Percentiles rank a stretch among this genome's conserved stretches.
Evolutionary conservation across 805 yeast genomes (phyloP).

Genomic region (Wickerhamiella azymoides): DNA sequence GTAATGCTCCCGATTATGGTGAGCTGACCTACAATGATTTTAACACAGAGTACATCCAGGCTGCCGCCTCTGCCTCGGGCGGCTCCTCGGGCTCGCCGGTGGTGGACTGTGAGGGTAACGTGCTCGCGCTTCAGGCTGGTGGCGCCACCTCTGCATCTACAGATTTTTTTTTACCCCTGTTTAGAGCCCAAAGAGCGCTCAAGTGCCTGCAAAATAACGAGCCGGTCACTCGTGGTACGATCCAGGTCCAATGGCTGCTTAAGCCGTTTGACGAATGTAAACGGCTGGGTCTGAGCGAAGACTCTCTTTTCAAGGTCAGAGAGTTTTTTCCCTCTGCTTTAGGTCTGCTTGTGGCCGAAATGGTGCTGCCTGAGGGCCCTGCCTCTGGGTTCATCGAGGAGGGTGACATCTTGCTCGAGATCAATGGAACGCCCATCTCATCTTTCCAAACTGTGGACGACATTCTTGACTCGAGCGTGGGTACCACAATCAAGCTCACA

Average conservation of each 20-base stretch:
- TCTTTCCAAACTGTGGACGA: conserved; percentile 74
- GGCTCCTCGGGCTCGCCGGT: conserved; percentile 96
- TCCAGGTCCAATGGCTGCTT: conserved; percentile 78
- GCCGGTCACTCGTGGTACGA: conserved; percentile 75
- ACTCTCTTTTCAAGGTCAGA: conserved; percentile 59
- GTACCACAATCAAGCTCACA: conserved; percentile 38
- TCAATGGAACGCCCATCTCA: conserved; percentile 50
- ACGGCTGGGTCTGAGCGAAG: conserved; percentile 66
- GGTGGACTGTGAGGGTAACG: conserved; percentile 75
- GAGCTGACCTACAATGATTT: conserved; percentile 78
- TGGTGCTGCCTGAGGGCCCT: conserved; percentile 75
- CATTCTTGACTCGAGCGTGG: conserved; percentile 60
- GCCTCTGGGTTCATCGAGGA: conserved; percentile 59
- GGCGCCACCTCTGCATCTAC: conserved; percentile 86
- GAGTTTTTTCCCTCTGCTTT: conserved; percentile 54
- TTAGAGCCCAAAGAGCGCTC: conserved; percentile 70
- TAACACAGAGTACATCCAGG: conserved; percentile 88
- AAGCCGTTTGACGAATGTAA: conserved; percentile 85
- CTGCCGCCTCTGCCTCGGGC: conserved; percentile 92
- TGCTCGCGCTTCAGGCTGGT: conserved; percentile 89
- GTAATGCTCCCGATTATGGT: conserved; percentile 93
- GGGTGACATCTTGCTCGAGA: conserved; percentile 71
- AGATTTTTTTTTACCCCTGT: conserved; percentile 79
- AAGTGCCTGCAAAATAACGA: conserved; percentile 45
- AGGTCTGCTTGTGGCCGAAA: conserved; percentile 72